These are phyloP conservation scores for Trichosporon coremiiforme DNA, from an alignment of 1,284 basidiomycete genomes.

Conservation along the genomic window DNA sequence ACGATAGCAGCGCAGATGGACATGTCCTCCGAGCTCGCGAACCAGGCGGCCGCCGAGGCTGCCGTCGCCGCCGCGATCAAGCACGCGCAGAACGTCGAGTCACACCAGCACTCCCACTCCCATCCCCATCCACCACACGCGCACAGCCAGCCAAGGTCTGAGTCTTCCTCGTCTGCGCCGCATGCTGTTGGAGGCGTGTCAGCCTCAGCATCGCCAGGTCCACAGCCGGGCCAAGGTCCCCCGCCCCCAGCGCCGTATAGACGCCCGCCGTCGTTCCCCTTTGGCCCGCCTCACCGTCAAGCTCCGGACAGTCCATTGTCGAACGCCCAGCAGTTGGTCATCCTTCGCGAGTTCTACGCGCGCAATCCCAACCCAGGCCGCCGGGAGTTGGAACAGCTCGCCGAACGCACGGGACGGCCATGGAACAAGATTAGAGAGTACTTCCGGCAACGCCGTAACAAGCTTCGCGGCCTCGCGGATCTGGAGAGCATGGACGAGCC, in stretches of 20 bases:
- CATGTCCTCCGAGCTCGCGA: constrained; percentile 44
- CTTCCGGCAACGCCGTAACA: constrained; percentile 51
- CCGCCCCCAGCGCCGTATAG: constrained; percentile 32
- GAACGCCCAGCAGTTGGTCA: constrained; percentile 43
- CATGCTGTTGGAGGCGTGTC: constrained; percentile 17
- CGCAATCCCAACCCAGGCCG: constrained; percentile 50
- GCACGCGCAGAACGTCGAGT: constrained; percentile 5
- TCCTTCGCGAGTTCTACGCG: constrained; percentile 47
- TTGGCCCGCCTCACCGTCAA: constrained; percentile 29
- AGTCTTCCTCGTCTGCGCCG: background rate
- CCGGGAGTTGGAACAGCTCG: constrained; percentile 42
- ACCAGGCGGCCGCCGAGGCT: constrained; percentile 47
- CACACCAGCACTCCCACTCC: background rate
- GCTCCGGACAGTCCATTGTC: constrained; percentile 31
- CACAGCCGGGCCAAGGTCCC: constrained; percentile 28
- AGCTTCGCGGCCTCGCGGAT: constrained; percentile 47
- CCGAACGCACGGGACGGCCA: constrained; percentile 45
- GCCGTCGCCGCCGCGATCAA: constrained; percentile 36
- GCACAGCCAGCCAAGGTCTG: background rate
- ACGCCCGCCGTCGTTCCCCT: constrained; percentile 21
- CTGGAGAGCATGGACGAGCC: constrained; percentile 52
- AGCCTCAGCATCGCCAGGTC: constrained; percentile 10
- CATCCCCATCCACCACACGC: background rate
- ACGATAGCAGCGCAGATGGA: constrained; percentile 35
- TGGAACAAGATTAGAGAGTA: constrained; percentile 53